Conservation (phyloP, 2,329 filamentous ascomycete genomes). For the Taxawa tesnikishii region DNA sequence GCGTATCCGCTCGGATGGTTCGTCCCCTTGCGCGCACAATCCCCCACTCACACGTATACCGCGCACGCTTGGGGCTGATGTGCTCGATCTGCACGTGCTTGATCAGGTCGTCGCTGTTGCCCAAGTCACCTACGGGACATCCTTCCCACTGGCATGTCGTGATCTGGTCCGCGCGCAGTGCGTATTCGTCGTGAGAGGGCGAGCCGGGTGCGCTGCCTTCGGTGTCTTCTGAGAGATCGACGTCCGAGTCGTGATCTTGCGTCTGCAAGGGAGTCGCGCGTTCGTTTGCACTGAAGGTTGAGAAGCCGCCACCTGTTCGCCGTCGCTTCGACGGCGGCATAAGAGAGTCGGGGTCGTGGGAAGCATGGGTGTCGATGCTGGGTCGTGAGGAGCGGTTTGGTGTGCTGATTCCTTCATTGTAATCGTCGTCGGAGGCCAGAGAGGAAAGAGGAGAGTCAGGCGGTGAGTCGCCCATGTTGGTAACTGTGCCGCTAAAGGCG, state of each 20-base stretch:
- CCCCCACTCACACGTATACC: slow-evolving; percentile 98
- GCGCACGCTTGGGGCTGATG: slow-evolving; percentile 76
- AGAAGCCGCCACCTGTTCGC: slow-evolving; percentile 18
- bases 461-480: slow-evolving; percentile 5
- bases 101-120: slow-evolving; percentile 40
- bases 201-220: slow-evolving; percentile 59
- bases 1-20: slow-evolving; percentile 93
- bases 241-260: slow-evolving; percentile 22
- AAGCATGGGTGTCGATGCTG: slow-evolving; percentile 30
- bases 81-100: slow-evolving; percentile 67
- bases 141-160: slow-evolving; percentile 39
- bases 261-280: slow-evolving; percentile 22
- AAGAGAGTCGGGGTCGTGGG: slow-evolving; percentile 20
- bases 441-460: slow-evolving; percentile 39
- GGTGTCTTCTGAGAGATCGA: slow-evolving; percentile 80
- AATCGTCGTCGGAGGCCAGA: slow-evolving; percentile 50
- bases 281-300: slow-evolving; percentile 11
- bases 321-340: slow-evolving; percentile 25
- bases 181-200: slow-evolving; percentile 31
- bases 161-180: slow-evolving; percentile 29
- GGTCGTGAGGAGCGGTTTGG: slow-evolving; percentile 33
- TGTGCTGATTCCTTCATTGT: slow-evolving; percentile 41
- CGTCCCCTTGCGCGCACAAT: slow-evolving; percentile 77
- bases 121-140: slow-evolving; percentile 33
- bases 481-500: too few species aligned